Evolutionary conservation across 2,329 filamentous ascomycete species (phyloP).

Genomic region (Diaporthe citriasiana): DNA sequence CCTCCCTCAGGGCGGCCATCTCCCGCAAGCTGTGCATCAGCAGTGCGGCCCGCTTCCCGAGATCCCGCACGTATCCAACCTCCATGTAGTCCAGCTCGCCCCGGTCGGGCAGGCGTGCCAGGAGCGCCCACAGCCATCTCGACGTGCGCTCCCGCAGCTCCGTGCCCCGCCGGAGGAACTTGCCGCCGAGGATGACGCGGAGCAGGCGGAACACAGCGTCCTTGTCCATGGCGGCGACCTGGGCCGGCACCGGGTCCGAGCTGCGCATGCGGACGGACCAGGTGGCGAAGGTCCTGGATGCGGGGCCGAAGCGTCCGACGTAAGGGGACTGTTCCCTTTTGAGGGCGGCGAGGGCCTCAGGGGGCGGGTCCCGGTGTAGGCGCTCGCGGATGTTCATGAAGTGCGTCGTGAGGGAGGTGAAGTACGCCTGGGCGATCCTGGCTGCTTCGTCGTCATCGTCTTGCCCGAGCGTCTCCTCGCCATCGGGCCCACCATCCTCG

Average conservation of each 20-base stretch:
- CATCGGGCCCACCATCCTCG: slow-evolving; percentile 44
- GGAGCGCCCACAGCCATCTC: slow-evolving; percentile 87
- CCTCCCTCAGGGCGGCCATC: slow-evolving; percentile 63
- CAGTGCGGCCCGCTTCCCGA: slow-evolving; percentile 82
- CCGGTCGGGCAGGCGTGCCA: slow-evolving; percentile 80
- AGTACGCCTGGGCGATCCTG: slow-evolving; percentile 75
- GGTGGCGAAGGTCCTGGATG: slow-evolving; percentile 61
- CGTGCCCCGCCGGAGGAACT: slow-evolving; percentile 72
- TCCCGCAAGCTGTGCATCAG: slow-evolving; percentile 69
- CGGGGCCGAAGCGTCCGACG: slow-evolving; percentile 67
- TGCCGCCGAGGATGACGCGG: slow-evolving; percentile 74
- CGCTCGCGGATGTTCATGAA: slow-evolving; percentile 75
- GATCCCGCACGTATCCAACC: slow-evolving; percentile 80
- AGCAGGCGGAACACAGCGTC: slow-evolving; percentile 76
- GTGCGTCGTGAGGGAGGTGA: slow-evolving; percentile 72
- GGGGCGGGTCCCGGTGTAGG: slow-evolving; percentile 70
- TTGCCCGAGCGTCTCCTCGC: slow-evolving; percentile 48
- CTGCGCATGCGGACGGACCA: slow-evolving; percentile 68
- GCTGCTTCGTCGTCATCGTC: slow-evolving; percentile 48
- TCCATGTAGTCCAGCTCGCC: slow-evolving; percentile 83
- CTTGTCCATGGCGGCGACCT: slow-evolving; percentile 76
- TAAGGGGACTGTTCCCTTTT: slow-evolving; percentile 49
- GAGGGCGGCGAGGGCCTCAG: slow-evolving; percentile 66
- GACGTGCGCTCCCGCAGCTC: slow-evolving; percentile 77
- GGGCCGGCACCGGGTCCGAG: slow-evolving; percentile 70